Conservation (phyloP, 306 rosid genomes). For the Nissolia schottii region DNA sequence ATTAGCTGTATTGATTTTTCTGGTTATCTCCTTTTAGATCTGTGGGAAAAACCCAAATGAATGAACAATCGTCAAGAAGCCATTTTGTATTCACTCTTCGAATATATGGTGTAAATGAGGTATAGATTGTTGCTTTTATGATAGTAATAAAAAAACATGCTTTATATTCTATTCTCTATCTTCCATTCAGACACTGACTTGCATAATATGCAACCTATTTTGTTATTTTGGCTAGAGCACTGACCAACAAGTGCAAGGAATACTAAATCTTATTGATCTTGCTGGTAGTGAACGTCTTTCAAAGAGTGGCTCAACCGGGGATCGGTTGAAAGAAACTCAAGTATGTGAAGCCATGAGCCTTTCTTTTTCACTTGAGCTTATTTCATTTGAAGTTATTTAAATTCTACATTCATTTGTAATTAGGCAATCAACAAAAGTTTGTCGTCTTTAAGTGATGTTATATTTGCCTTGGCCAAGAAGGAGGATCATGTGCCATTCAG, state of each 20-base stretch:
- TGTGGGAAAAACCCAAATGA: slow-evolving; percentile 97
- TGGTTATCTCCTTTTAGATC: slow-evolving; percentile 46
- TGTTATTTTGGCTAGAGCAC: slow-evolving; percentile 58
- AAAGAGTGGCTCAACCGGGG: slow-evolving; percentile 94
- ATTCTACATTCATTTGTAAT: slow-evolving; percentile 15
- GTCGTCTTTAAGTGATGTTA: slow-evolving; percentile 87
- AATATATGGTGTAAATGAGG: slow-evolving; percentile 94
- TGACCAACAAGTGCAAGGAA: slow-evolving; percentile 95
- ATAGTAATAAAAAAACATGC: background rate
- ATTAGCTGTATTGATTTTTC: slow-evolving; percentile 1
- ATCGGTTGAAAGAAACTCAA: slow-evolving; percentile 91
- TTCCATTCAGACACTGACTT: background rate
- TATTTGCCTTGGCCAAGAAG: slow-evolving; percentile 94
- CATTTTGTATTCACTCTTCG: slow-evolving; percentile 96
- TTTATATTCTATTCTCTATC: background rate
- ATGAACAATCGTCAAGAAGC: slow-evolving; percentile 96
- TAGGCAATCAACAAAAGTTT: slow-evolving; percentile 94
- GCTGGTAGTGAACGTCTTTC: slow-evolving; percentile 99
- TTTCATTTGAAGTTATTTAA: background rate
- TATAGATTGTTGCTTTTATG: slow-evolving; percentile 27
- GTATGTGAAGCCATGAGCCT: slow-evolving; percentile 38
- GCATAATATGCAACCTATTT: background rate
- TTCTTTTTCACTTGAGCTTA: background rate
- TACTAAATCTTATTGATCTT: slow-evolving; percentile 93
- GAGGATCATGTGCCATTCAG: slow-evolving; percentile 95